Base-by-base conservation (phyloP, 1,139 yeast genomes). In the Debaryomyces sp. region DNA sequence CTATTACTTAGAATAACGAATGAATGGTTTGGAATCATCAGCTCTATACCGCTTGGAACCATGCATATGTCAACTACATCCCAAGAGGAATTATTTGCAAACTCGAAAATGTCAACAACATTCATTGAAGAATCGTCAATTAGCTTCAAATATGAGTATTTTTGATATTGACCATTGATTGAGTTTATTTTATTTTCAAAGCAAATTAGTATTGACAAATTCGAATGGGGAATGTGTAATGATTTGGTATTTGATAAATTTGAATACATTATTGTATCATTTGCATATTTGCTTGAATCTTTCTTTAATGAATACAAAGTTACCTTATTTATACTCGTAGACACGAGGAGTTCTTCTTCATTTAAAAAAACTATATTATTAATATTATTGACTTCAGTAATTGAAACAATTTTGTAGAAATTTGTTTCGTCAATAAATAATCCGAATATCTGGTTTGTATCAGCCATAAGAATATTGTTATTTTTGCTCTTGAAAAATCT, bases 51-150 rank as follows among this genome's bases (percentile, higher is more conserved):
- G 27, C 30, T 24, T 7, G 50, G 43, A 22, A 49, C 17, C 42
- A 44, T 26, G 34, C 62, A 54, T 7, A 64, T 41, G 48, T 66
- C 71, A 8, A 62, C 56, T 24, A 63, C 50, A 39, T 66, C 68
- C 4, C 49, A 38, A 1, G 55, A 54, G 1, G 43, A 41, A 9
- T 47, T 27, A 13, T 50, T 52, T 1, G 57, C 44, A 42, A 53
- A 57, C 33, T 54, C 45, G 24, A 48, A 53, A 4, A 41, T 45
- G 34, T 54, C 41, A 1, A 63, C 23, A 6, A 46, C 40, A 7
- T 45, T 43, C 64, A 63, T 56, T 4, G 46, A 45, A 1, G 34
- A 33, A 8, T 44, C 44, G 36, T 62, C 56, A 7, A 66, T 47
- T 33, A 68, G 49, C 27, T 58, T 59, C 18, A 68, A 41, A 33